These are phyloP conservation scores for Colletotrichum truncatum DNA, from an alignment of 2,329 filamentous ascomycete genomes.

Conservation along the genomic window DNA sequence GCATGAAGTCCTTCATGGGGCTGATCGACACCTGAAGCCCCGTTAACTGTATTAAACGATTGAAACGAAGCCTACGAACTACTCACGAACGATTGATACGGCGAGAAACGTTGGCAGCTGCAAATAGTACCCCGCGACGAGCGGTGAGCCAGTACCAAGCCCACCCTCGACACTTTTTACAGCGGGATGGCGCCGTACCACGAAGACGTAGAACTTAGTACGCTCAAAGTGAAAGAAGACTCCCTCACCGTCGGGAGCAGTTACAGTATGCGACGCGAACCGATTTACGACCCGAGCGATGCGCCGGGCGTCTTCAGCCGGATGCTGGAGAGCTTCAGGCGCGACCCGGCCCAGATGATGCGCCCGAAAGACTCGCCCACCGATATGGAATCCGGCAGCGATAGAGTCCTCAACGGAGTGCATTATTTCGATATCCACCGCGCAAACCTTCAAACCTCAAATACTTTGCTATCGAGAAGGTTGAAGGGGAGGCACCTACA, in stretches of 20 bases:
- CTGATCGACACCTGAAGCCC: constrained; percentile 8
- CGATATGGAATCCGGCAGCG: constrained; percentile 39
- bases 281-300: constrained; percentile 50
- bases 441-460: constrained; percentile 77
- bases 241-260: constrained; percentile 59
- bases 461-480: constrained; percentile 78
- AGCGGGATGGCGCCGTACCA: constrained; percentile 45
- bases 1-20: constrained; percentile 18
- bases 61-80: background rate
- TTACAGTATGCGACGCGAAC: constrained; percentile 62
- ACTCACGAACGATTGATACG: background rate
- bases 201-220: constrained; percentile 63
- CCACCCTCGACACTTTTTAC: background rate
- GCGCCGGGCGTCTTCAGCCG: constrained; percentile 47
- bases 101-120: no score
- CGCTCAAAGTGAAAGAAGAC: constrained; percentile 68
- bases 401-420: constrained; percentile 45
- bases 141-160: background rate
- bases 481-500: constrained; percentile 88
- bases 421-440: constrained; percentile 65
- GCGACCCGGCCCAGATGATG: constrained; percentile 62
- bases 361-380: constrained; percentile 52
- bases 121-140: background rate
- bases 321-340: constrained; percentile 70
- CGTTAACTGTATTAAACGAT: background rate